Conservation (phyloP, 2,329 filamentous ascomycete genomes). For the Calonectria crousiana region DNA sequence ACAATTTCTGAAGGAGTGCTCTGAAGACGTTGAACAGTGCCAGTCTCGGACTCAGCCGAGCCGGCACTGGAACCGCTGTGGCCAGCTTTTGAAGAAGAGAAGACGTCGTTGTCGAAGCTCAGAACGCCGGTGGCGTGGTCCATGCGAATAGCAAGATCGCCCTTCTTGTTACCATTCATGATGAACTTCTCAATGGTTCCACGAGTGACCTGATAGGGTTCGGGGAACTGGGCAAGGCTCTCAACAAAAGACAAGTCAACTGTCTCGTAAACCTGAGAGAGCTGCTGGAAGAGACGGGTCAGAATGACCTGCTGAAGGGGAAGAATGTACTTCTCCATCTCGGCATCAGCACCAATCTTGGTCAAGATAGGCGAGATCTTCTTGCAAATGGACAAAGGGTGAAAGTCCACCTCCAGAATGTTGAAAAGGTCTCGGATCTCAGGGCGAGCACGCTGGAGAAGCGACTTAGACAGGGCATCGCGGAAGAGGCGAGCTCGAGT, state of each 20-base stretch:
- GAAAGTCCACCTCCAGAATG: constrained; percentile 99
- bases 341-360: constrained; percentile 91
- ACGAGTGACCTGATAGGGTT: constrained; percentile 92
- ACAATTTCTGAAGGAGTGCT: constrained; percentile 98
- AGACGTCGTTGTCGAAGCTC: constrained; percentile 98
- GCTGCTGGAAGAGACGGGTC: constrained; percentile 97
- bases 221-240: constrained; percentile 93
- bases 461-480: constrained; percentile 93
- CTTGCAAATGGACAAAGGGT: constrained; percentile 97
- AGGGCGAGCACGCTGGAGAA: constrained; percentile 90
- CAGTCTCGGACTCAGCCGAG: constrained; percentile 86
- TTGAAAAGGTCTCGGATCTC: constrained; percentile 98
- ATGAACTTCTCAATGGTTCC: constrained; percentile 99
- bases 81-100: constrained; percentile 94
- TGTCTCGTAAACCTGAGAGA: constrained; percentile 98
- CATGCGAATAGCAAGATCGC: constrained; percentile 94
- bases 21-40: constrained; percentile 93
- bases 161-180: constrained; percentile 99
- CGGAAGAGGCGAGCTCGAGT: constrained; percentile 94
- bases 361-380: constrained; percentile 97
- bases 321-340: constrained; percentile 97
- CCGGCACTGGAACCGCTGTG: constrained; percentile 87
- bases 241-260: constrained; percentile 95
- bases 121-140: constrained; percentile 95
- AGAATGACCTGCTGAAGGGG: constrained; percentile 99